phyloP scores from a whole-genome alignment of 768 basidiomycete genomes.

The Baorangia bicolor region DNA sequence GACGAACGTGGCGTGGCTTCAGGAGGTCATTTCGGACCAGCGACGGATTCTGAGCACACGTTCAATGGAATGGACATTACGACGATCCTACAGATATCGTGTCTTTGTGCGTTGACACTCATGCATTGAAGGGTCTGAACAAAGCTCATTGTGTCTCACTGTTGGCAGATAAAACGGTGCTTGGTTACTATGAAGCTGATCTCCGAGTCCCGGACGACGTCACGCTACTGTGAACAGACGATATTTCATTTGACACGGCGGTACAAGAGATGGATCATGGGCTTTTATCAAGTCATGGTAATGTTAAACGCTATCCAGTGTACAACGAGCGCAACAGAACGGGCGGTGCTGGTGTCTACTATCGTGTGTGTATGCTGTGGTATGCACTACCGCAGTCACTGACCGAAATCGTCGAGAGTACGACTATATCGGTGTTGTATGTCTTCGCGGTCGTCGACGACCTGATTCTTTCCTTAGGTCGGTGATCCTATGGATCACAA shows the following conservation, averaged over 20 bases:
- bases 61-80: not conserved
- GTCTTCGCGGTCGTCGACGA: not conserved
- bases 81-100: not conserved
- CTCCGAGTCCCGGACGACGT: not conserved
- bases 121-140: not conserved
- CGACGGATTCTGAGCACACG: not conserved
- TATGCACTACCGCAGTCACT: not conserved
- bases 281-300: not conserved
- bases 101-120: not conserved
- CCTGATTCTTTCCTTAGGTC: not conserved
- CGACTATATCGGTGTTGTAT: not conserved
- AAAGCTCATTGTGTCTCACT: not conserved
- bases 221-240: not conserved
- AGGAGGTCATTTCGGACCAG: not conserved
- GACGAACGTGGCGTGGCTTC: not conserved
- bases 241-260: not conserved
- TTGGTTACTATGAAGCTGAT: not conserved
- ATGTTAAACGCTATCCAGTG: not conserved
- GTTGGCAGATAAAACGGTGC: not conserved
- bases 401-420: not conserved
- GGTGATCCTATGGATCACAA: not conserved
- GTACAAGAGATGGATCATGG: not conserved
- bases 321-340: not conserved
- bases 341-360: constrained; percentile 3
- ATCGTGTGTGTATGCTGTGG: not conserved